Base-by-base conservation (phyloP, 1,139 yeast species). In the Eremothecium cymbalariae region DNA sequence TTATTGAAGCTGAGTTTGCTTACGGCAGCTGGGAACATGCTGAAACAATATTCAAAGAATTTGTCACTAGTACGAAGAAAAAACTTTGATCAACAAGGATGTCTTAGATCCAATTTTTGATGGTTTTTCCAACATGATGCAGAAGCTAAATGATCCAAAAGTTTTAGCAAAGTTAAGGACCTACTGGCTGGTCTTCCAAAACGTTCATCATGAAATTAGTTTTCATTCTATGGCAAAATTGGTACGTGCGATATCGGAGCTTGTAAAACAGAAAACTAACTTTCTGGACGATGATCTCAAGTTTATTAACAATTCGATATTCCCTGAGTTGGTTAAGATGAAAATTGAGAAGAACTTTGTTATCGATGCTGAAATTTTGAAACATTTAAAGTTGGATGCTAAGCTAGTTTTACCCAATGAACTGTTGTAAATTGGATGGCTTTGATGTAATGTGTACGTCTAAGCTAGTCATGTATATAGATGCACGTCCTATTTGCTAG, bases 11-110 rank as follows among this genome's bases (percentile, higher is more conserved):
- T 2, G 55, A 51, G 29, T 51, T 52, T 16, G 27, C 19, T 4
- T 41, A 36, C 17, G 57, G 55, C 2, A 38, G 43, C 14, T 33
- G 42, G 26, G 31, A 37, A 4, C 34, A 29, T 4, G 55, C 58
- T 5, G 57, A 53, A 30, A 36, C 35, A n/a, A 35, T 51, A 11
- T 50, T 53, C 34, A 44, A 44, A 21, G 43, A 44, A 3, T 50
- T 39, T 25, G 26, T 45, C 6, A 32, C 41, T 18, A 31, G 14
- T 17, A 32, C 31, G 13, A 34, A 17, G 28, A 31, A 12, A 39
- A 37, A 14, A 31, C 36, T 22, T 19, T 13, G 7, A 25, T 34
- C n/a, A 33, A 28, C 31, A 28, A 23, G 7, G 35, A 37, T 9
- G 28, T 47, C 7, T 19, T 50, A 13, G 45, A 46, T 24, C 44